Conservation (phyloP, 2,329 filamentous ascomycete genomes). For the Alternaria incomplexa region DNA sequence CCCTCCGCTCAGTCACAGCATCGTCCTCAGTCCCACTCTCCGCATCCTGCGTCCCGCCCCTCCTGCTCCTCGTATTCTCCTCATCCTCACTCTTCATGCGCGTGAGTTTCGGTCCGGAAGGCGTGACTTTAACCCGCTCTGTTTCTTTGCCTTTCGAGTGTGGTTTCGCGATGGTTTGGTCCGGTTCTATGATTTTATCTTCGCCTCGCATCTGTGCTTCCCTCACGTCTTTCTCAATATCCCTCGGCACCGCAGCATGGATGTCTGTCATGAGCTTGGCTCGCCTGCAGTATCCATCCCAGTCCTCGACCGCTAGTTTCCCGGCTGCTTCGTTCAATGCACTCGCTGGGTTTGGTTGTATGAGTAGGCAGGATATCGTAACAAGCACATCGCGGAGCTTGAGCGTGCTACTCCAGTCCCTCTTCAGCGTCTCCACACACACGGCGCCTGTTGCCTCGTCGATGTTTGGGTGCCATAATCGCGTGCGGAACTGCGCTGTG, state of each 20-base stretch:
- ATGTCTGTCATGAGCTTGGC: slow-evolving; percentile 68
- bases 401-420: slow-evolving; percentile 65
- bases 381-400: slow-evolving; percentile 65
- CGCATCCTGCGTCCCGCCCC: slow-evolving; percentile 27
- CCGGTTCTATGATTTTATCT: slow-evolving; percentile 45
- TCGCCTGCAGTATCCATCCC: slow-evolving; percentile 61
- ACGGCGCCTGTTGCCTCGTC: slow-evolving; percentile 67
- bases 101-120: slow-evolving; percentile 27
- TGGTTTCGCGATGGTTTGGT: slow-evolving; percentile 17
- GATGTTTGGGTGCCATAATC: slow-evolving; percentile 70
- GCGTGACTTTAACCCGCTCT: slow-evolving; percentile 24
- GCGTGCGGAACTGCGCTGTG: slow-evolving; percentile 66
- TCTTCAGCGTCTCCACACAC: slow-evolving; percentile 69
- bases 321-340: slow-evolving; percentile 68
- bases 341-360: slow-evolving; percentile 69
- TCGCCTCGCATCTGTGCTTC: slow-evolving; percentile 64
- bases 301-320: slow-evolving; percentile 63
- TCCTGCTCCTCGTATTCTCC: slow-evolving; percentile 32
- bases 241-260: slow-evolving; percentile 57
- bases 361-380: slow-evolving; percentile 66
- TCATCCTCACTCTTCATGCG: slow-evolving; percentile 33
- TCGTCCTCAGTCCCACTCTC: slow-evolving; percentile 45
- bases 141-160: slow-evolving; percentile 34
- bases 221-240: slow-evolving; percentile 52
- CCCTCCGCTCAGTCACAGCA: slow-evolving; percentile 43